Evolutionary conservation across 805 yeast species (phyloP).

Genomic region (Yamadazyma nakazawae): DNA sequence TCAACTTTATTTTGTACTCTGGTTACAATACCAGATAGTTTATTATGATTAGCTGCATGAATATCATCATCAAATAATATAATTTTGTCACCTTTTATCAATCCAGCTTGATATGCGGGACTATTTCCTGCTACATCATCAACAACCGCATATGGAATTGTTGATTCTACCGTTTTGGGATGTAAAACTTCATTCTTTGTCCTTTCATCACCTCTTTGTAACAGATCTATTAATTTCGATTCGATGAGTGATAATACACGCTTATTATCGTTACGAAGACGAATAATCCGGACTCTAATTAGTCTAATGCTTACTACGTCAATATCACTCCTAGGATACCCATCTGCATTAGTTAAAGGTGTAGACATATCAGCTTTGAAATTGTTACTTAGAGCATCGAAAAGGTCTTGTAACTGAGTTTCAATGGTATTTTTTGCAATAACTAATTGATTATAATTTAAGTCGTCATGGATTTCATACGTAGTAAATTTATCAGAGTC

Average conservation of each 20-base stretch:
- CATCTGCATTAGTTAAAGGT: conserved; percentile 63
- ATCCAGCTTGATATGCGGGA: conserved; percentile 57
- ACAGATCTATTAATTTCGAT: conserved; percentile 43
- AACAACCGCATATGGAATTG: conserved; percentile 55
- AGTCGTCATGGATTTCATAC: conserved; percentile 9
- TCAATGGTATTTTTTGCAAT: conserved; percentile 18
- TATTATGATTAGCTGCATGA: conserved; percentile 53
- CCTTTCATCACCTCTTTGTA: conserved; percentile 16
- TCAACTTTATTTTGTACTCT: conserved; percentile 41
- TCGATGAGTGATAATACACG: conserved; percentile 47
- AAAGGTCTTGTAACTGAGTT: conserved; percentile 27
- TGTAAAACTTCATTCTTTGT: background rate
- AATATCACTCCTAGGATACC: conserved; percentile 82
- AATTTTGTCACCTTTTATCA: conserved; percentile 52
- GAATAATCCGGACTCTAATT: conserved; percentile 59
- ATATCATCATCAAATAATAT: conserved; percentile 49
- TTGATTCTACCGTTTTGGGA: background rate
- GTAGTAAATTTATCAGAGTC: conserved; percentile 8
- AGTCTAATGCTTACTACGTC: conserved; percentile 68
- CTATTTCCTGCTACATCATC: conserved; percentile 47
- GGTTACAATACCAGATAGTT: conserved; percentile 42
- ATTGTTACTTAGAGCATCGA: conserved; percentile 38
- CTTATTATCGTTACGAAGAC: conserved; percentile 67
- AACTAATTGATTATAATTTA: conserved; percentile 14
- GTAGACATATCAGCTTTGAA: conserved; percentile 63